Conservation (phyloP, 345 rosid species). For the Eutrema yunnanense region DNA sequence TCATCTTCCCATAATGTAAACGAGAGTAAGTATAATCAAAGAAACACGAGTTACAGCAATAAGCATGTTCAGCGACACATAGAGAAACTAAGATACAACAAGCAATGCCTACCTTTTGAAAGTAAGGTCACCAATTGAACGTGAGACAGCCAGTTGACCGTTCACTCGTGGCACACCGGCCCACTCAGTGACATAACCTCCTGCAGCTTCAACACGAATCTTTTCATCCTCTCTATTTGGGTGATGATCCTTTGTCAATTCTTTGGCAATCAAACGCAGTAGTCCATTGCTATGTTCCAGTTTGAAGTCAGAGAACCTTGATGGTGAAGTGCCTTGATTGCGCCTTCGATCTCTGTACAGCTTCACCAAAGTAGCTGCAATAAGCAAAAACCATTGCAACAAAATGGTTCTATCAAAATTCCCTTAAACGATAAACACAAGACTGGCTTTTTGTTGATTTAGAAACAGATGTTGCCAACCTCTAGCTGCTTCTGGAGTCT, state of each 20-base stretch:
- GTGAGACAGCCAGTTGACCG: slow-evolving; percentile 85
- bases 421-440: neutral
- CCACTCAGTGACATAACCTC: slow-evolving; percentile 81
- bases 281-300: slow-evolving; percentile 42
- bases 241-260: slow-evolving; percentile 82
- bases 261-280: slow-evolving; percentile 51
- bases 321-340: slow-evolving; percentile 39
- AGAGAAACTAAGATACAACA: neutral
- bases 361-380: slow-evolving; percentile 68
- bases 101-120: slow-evolving; percentile 17
- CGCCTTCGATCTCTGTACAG: slow-evolving; percentile 65
- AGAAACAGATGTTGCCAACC: slow-evolving; percentile 41
- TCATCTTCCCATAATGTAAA: neutral
- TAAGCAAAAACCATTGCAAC: slow-evolving; percentile 11
- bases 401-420: neutral
- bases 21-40: neutral
- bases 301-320: slow-evolving; percentile 40
- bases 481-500: slow-evolving; percentile 74
- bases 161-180: slow-evolving; percentile 80
- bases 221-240: slow-evolving; percentile 91
- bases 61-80: neutral
- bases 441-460: neutral
- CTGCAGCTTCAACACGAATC: slow-evolving; percentile 78
- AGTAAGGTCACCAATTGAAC: slow-evolving; percentile 75
- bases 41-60: neutral